Conservation (phyloP, 805 yeast genomes). For the Barnettozyma wickerhamii region DNA sequence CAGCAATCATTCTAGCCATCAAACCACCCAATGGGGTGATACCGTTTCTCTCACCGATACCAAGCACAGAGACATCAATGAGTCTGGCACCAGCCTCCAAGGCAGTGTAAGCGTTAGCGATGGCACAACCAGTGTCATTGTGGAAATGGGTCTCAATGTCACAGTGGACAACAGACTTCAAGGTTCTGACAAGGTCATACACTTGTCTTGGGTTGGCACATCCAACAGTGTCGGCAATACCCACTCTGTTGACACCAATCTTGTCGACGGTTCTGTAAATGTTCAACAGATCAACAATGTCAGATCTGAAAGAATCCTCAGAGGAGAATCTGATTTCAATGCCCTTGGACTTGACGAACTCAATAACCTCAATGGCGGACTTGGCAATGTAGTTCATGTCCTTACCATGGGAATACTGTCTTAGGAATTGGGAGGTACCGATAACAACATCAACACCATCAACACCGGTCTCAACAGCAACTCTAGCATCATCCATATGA, state of each 20-base stretch:
- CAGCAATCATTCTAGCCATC: conserved; percentile 99
- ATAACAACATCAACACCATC: conserved; percentile 99
- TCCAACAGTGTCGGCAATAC: conserved; percentile 99
- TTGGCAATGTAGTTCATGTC: conserved; percentile 98
- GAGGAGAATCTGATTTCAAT: conserved; percentile 95
- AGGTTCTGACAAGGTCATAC: conserved; percentile 90
- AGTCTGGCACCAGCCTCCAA: conserved; percentile 95
- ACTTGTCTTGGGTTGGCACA: conserved; percentile 99
- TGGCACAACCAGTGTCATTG: conserved; percentile 98
- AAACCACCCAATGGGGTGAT: conserved; percentile 96
- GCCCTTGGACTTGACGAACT: conserved; percentile 94
- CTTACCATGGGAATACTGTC: conserved; percentile 95
- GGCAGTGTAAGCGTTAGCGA: conserved; percentile 97
- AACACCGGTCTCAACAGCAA: conserved; percentile 97
- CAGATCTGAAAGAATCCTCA: conserved; percentile 97
- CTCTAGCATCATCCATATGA: conserved; percentile 97
- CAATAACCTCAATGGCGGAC: conserved; percentile 93
- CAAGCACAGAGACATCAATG: conserved; percentile 92
- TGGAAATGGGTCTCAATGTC: conserved; percentile 99
- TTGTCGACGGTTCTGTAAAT: conserved; percentile 95
- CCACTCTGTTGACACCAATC: conserved; percentile 97
- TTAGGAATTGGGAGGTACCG: conserved; percentile 92
- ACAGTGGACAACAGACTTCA: conserved; percentile 89
- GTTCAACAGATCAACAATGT: conserved; percentile 89
- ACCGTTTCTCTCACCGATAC: conserved; percentile 99